A percentile compares a stretch with the other conserved stretches of the same genome.
Conservation (phyloP, 441 rosid genomes). For the Hura crepitans region DNA sequence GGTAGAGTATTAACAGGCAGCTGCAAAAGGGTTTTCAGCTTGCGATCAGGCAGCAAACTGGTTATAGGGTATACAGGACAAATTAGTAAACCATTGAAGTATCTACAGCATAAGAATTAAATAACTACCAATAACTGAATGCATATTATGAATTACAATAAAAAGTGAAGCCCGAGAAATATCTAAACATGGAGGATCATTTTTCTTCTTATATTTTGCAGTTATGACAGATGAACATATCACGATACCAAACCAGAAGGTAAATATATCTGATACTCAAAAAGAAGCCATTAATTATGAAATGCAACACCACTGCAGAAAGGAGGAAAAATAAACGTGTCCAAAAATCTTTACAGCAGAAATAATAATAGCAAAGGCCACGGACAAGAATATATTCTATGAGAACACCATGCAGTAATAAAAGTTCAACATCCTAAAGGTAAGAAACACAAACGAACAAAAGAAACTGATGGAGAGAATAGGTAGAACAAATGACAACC, state of each 20-base stretch:
- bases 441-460: neutral
- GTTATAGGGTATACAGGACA: slow-evolving; percentile 9
- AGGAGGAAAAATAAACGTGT: neutral
- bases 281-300: neutral
- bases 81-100: neutral
- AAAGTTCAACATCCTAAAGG: neutral
- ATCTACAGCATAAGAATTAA: neutral
- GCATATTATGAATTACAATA: neutral
- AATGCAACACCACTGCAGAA: neutral
- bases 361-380: neutral
- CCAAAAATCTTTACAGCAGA: neutral
- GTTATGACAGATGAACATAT: neutral
- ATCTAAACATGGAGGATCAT: neutral
- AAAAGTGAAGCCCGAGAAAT: neutral
- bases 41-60: slow-evolving; percentile 86
- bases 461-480: neutral
- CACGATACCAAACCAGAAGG: neutral
- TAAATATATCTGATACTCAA: slow-evolving; percentile 1
- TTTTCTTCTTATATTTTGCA: neutral
- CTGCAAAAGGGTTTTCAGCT: slow-evolving; percentile 85
- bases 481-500: slow-evolving; percentile 29
- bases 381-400: neutral
- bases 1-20: slow-evolving; percentile 63
- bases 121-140: neutral
- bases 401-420: neutral